phyloP scores from a whole-genome alignment of 306 rosid genomes.

The Astragalus membranaceus region DNA sequence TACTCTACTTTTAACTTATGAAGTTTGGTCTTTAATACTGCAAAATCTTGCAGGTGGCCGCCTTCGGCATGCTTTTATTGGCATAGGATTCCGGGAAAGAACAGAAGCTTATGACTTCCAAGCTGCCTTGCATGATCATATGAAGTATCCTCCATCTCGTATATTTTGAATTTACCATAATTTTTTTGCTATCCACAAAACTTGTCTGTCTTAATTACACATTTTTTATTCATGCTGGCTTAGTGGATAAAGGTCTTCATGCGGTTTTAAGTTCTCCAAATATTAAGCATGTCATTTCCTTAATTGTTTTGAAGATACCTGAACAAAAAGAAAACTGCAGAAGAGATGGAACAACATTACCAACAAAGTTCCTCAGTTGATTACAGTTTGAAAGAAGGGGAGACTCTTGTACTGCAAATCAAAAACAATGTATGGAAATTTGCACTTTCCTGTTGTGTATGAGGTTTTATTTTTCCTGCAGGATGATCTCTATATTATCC shows the following conservation, averaged over 20 bases:
- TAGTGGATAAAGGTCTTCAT: conserved; percentile 2
- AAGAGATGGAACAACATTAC: conserved; percentile 90
- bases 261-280: background rate
- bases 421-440: conserved; percentile 53
- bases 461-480: background rate
- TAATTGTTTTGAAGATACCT: conserved; percentile 52
- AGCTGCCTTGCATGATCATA: conserved; percentile 94
- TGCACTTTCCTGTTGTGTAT: conserved; percentile 7
- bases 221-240: background rate
- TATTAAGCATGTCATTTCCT: conserved; percentile 5
- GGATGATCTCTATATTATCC: background rate
- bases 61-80: conserved; percentile 93
- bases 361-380: conserved; percentile 76
- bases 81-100: conserved; percentile 92
- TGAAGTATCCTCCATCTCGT: conserved; percentile 57
- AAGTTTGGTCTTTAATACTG: conserved; percentile 6
- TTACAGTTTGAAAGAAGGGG: conserved; percentile 97
- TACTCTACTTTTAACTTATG: conserved; percentile 1
- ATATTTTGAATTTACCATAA: conserved; percentile 12
- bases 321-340: conserved; percentile 91
- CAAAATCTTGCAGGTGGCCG: conserved; percentile 62
- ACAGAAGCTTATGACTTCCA: conserved; percentile 97
- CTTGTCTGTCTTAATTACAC: background rate
- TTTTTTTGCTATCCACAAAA: conserved; percentile 9
- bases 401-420: conserved; percentile 76